phyloP scores from a whole-genome alignment of 257 asterid species.

The Gentiana dahurica region DNA sequence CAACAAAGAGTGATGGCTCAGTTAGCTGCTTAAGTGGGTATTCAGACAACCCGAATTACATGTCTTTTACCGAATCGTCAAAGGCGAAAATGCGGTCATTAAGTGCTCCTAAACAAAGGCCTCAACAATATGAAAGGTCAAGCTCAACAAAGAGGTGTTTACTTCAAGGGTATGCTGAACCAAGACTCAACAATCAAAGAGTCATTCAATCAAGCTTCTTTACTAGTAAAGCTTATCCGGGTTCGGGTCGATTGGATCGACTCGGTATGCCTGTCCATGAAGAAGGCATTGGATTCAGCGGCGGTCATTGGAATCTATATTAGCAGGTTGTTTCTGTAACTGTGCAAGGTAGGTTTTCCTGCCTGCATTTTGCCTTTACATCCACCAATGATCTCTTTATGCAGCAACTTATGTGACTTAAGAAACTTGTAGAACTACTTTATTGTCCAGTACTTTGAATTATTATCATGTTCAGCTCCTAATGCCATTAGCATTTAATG shows the following conservation, averaged over 20 bases:
- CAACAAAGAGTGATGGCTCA: slow-evolving; percentile 61
- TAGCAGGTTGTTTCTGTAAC: slow-evolving; percentile 10
- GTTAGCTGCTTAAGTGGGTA: slow-evolving; percentile 53
- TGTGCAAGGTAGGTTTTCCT: no score
- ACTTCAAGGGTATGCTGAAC: slow-evolving; percentile 36
- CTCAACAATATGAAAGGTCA: slow-evolving; percentile 44
- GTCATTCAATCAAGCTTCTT: slow-evolving; percentile 33
- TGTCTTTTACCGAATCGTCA: slow-evolving; percentile 75
- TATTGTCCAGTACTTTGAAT: no score
- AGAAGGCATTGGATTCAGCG: slow-evolving; percentile 33
- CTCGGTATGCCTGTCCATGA: slow-evolving; percentile 59
- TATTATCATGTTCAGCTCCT: no score
- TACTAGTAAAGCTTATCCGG: slow-evolving; percentile 54
- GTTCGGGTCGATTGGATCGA: slow-evolving; percentile 72
- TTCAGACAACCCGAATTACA: slow-evolving; percentile 66
- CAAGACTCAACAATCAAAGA: slow-evolving; percentile 26
- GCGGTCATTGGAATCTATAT: slow-evolving; percentile 44
- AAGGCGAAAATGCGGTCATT: slow-evolving; percentile 77
- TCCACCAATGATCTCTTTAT: no score
- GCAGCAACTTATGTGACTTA: no score
- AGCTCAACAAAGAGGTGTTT: slow-evolving; percentile 61
- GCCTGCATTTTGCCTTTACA: no score
- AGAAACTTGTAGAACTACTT: no score
- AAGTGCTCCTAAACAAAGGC: slow-evolving; percentile 85
- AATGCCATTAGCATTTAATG: no score